These are phyloP conservation scores for Aspergillus thermomutatus DNA, from an alignment of 2,329 filamentous ascomycete species.

Conservation along the genomic window DNA sequence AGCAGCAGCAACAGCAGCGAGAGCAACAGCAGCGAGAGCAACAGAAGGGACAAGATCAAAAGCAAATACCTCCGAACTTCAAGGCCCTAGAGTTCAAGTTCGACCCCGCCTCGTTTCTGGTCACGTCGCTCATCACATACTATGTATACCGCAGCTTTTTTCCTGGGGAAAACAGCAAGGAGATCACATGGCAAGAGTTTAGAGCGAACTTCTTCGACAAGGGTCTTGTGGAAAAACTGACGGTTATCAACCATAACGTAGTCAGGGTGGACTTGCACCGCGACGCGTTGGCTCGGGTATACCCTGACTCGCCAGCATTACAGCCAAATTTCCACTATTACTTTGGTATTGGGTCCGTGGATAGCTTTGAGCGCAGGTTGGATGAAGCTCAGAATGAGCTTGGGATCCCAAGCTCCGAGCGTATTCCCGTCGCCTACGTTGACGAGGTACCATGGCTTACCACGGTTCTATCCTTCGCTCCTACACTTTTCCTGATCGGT, in stretches of 20 bases:
- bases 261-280: constrained; percentile 80
- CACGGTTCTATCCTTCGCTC: constrained; percentile 76
- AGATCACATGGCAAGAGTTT: constrained; percentile 99
- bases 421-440: constrained; percentile 88
- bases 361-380: constrained; percentile 84
- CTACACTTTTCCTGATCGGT: constrained; percentile 81
- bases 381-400: constrained; percentile 87
- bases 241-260: constrained; percentile 70
- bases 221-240: constrained; percentile 89
- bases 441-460: constrained; percentile 70
- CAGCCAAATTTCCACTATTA: constrained; percentile 76
- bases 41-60: constrained; percentile 24
- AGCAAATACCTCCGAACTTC: constrained; percentile 27
- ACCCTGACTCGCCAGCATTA: constrained; percentile 69
- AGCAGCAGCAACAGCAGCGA: constrained; percentile 14
- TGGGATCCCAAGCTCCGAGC: constrained; percentile 77
- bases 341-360: constrained; percentile 92
- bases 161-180: constrained; percentile 63
- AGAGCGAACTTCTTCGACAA: constrained; percentile 91
- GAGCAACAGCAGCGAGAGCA: constrained; percentile 22
- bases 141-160: constrained; percentile 63
- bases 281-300: constrained; percentile 67
- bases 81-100: constrained; percentile 47
- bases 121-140: constrained; percentile 60
- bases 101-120: constrained; percentile 55